Conservation (phyloP, 2,329 filamentous ascomycete genomes). For the Xylaria sp. region DNA sequence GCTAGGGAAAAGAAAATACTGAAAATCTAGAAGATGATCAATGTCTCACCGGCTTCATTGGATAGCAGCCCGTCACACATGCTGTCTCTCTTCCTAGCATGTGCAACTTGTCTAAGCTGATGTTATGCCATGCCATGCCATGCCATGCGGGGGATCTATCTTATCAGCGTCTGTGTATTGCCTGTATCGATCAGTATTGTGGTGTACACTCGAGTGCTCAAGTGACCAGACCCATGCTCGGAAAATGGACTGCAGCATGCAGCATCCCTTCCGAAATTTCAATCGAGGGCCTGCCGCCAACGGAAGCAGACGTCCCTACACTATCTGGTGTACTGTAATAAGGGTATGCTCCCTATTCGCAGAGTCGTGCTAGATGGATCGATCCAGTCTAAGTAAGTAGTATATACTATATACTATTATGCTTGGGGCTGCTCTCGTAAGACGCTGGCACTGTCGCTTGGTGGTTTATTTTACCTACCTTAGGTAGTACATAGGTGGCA, state of each 20-base stretch:
- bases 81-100: conserved; percentile 12
- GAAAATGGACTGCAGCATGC: conserved; percentile 41
- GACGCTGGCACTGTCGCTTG: conserved; percentile 2
- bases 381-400: no score
- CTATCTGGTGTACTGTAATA: background rate
- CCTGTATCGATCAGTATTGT: conserved; percentile 19
- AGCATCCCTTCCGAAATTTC: conserved; percentile 43
- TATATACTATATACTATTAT: no score
- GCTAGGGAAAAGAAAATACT: conserved; percentile 33
- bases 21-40: conserved; percentile 29
- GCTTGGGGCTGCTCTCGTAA: background rate
- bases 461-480: no score
- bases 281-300: conserved; percentile 30
- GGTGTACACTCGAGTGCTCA: conserved; percentile 25
- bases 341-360: conserved; percentile 4
- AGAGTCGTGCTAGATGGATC: conserved; percentile 19
- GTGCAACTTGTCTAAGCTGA: conserved; percentile 30
- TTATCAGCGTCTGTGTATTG: conserved; percentile 27
- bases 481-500: no score
- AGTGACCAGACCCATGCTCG: conserved; percentile 39
- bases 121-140: conserved; percentile 22
- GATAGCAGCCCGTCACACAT: conserved; percentile 30
- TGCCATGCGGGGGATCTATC: conserved; percentile 36
- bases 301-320: conserved; percentile 23
- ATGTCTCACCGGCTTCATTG: conserved; percentile 38